phyloP scores from a whole-genome alignment of 441 rosid species.

The Pelargonium cotyledonis region DNA sequence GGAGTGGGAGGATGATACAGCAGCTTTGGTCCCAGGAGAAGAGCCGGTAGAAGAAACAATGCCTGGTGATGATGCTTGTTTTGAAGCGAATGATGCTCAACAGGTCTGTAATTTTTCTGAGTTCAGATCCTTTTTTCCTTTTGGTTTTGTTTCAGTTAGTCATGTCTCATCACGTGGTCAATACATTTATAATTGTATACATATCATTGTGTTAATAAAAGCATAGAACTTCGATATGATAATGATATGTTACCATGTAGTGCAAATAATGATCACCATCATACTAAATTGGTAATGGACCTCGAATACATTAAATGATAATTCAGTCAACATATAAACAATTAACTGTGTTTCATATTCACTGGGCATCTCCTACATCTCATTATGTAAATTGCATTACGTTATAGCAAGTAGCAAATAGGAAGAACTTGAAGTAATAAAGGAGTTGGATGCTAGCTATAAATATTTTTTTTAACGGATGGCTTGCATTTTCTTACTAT shows the following conservation, averaged over 20 bases:
- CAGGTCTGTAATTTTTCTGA: conserved; percentile 39
- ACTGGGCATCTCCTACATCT: not conserved
- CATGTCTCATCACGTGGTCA: not conserved
- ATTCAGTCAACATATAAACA: too few species aligned
- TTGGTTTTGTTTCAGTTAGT: not conserved
- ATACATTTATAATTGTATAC: not conserved
- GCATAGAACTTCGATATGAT: not conserved
- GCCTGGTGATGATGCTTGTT: conserved; percentile 27
- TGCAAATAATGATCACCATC: conserved; percentile 2
- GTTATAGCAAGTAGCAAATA: not conserved
- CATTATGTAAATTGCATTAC: not conserved
- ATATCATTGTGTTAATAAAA: not conserved
- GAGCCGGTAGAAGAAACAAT: conserved; percentile 47
- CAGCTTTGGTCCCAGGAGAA: conserved; percentile 56
- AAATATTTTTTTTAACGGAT: not conserved
- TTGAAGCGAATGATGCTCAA: conserved; percentile 23
- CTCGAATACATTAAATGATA: not conserved
- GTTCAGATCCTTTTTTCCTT: not conserved
- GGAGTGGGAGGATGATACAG: conserved; percentile 67
- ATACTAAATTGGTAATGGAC: not conserved
- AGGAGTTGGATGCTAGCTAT: not conserved
- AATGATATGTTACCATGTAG: not conserved
- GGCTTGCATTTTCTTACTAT: too few species aligned
- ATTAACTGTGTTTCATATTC: not conserved
- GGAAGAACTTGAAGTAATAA: not conserved